Evolutionary conservation across 1,284 basidiomycete genomes (phyloP).

Genomic region (Vanrija sp.): DNA sequence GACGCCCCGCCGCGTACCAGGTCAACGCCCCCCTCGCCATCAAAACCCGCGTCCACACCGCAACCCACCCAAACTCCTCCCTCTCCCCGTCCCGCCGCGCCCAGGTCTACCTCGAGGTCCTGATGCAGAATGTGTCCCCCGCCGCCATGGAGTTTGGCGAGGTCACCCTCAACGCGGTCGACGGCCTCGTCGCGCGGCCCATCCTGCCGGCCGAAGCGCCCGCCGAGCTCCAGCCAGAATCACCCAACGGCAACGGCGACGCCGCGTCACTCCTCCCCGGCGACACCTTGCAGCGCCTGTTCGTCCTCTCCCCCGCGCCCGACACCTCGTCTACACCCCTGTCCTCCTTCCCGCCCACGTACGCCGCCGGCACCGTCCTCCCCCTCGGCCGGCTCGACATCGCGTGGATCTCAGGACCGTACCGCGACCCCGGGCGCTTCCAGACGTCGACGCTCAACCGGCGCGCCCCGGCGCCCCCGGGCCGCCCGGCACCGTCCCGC

Average conservation of each 20-base stretch:
- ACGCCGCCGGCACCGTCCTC: slow-evolving; percentile 64
- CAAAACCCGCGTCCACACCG: slow-evolving; percentile 77
- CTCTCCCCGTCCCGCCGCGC: slow-evolving; percentile 62
- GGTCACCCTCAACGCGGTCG: slow-evolving; percentile 67
- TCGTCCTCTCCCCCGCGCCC: slow-evolving; percentile 62
- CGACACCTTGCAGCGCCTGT: slow-evolving; percentile 77
- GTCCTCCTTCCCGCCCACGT: slow-evolving; percentile 54
- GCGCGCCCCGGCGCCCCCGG: slow-evolving; percentile 22
- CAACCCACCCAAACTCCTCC: slow-evolving; percentile 65
- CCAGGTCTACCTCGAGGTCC: slow-evolving; percentile 79
- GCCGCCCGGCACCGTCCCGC: not conserved
- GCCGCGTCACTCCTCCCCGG: slow-evolving; percentile 66
- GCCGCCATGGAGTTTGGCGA: slow-evolving; percentile 71
- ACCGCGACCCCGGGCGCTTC: slow-evolving; percentile 71
- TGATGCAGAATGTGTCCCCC: slow-evolving; percentile 76
- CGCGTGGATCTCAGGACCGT: slow-evolving; percentile 56
- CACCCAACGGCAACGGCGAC: not conserved
- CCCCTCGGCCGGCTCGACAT: slow-evolving; percentile 76
- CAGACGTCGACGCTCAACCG: slow-evolving; percentile 60
- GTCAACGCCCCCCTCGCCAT: slow-evolving; percentile 82
- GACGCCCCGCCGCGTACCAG: slow-evolving; percentile 51
- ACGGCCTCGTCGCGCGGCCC: slow-evolving; percentile 59
- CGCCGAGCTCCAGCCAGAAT: slow-evolving; percentile 15
- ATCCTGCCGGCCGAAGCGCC: slow-evolving; percentile 10
- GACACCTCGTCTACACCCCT: not conserved